Base-by-base conservation (phyloP, 805 yeast genomes). In the Candida qinlingensis region DNA sequence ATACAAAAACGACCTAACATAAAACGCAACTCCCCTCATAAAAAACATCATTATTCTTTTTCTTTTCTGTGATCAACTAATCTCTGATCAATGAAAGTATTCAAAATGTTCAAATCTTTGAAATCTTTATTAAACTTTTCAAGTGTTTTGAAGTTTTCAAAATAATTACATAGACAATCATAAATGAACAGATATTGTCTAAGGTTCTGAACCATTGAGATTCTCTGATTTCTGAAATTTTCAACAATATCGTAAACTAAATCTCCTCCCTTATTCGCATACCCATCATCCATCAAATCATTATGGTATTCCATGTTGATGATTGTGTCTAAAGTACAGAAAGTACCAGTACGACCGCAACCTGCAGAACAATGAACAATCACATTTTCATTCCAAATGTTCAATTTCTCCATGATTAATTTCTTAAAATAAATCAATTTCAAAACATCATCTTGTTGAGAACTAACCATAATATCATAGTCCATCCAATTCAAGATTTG, bases 331-430 rank as follows among this genome's bases (percentile, higher is more conserved):
- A 85, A 68, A 1, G 89, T 79, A 52, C 90, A 80, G 61, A 83
- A 85, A 2, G 96, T 87, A 2, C 99, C 99, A 0, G 98, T 89
- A 49, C 99, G 73, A 19, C 99, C 99, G 61, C 96, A 90, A 0
- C 99, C 99, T 1, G 98, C 98, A 6, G 96, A 88, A 62, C 99
- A 92, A 66, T 92, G 98, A 28, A 86, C 87, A 41, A 89, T 62
- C 6, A 82, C 74, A 1, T 69, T 62, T 7, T 56, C 49, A 7
- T 52, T 39, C 39, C 48, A 50, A n/a, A 36, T 49, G 3, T 44
- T 44, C 27, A 64, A 49, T n/a, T 53, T 50, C 35, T 65, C 54
- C 41, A 74, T 64, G 13, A 80, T 61, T 10, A 71, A 54, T 44
- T 73, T 70, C 49, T 78, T 76, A 56, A 81, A 58, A 44, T 69